phyloP scores from a whole-genome alignment of 2,329 filamentous ascomycete genomes.

The Cladorrhinum sp. region DNA sequence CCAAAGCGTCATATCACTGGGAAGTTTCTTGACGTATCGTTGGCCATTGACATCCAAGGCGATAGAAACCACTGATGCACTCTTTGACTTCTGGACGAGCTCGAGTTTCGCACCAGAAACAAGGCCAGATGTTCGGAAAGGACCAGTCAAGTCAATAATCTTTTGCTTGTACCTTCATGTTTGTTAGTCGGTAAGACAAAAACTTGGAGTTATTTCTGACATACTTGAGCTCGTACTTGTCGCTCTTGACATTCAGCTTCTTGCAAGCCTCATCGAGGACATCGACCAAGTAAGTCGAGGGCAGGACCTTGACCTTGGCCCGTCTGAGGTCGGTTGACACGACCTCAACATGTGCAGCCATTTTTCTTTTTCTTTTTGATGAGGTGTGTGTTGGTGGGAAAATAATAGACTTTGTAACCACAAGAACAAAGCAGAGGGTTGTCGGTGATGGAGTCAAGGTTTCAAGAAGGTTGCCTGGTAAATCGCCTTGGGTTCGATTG shows the following conservation, averaged over 20 bases:
- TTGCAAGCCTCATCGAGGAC: slow-evolving; percentile 82
- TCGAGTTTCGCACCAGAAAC: slow-evolving; percentile 86
- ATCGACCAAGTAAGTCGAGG: slow-evolving; percentile 77
- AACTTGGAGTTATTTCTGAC: slow-evolving; percentile 18
- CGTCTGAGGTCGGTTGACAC: slow-evolving; percentile 76
- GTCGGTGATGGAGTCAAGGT: not conserved
- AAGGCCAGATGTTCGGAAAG: slow-evolving; percentile 79
- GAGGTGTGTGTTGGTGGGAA: not conserved
- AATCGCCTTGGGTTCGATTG: not conserved
- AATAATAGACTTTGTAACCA: not conserved
- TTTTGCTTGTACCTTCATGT: slow-evolving; percentile 72
- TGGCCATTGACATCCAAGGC: slow-evolving; percentile 79
- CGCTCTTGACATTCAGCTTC: slow-evolving; percentile 70
- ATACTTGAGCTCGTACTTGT: slow-evolving; percentile 79
- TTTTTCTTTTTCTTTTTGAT: too few species aligned
- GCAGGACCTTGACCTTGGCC: slow-evolving; percentile 77
- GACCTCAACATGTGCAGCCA: slow-evolving; percentile 87
- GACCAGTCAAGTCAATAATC: slow-evolving; percentile 77
- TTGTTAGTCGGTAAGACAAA: not conserved
- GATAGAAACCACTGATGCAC: slow-evolving; percentile 79
- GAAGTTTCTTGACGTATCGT: slow-evolving; percentile 74
- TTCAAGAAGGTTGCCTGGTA: not conserved
- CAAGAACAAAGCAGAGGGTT: not conserved
- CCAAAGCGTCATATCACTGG: slow-evolving; percentile 87
- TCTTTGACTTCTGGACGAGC: slow-evolving; percentile 81